A percentile compares a stretch with the other conserved stretches of the same genome.
Conservation (phyloP, 2,329 filamentous ascomycete species). For the Pseudogymnoascus sp. region DNA sequence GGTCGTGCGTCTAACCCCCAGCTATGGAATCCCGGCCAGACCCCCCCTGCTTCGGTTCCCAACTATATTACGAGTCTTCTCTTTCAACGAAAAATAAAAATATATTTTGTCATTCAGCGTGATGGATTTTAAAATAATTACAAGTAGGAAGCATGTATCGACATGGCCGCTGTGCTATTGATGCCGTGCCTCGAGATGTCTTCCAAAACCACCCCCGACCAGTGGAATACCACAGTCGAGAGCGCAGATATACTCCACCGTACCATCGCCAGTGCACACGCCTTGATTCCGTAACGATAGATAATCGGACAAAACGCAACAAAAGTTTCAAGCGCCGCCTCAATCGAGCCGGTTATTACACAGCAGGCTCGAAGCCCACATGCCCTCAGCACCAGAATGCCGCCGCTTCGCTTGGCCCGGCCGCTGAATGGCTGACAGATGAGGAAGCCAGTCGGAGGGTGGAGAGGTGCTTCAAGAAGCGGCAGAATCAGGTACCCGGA, state of each 20-base stretch:
- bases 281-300: background rate
- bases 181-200: constrained; percentile 1
- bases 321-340: background rate
- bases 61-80: background rate
- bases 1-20: background rate
- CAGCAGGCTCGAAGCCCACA: background rate
- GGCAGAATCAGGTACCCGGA: constrained; percentile 33
- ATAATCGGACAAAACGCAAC: background rate
- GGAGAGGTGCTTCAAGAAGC: constrained; percentile 11
- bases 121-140: constrained; percentile 4
- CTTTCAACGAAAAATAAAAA: background rate
- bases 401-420: background rate
- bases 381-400: background rate
- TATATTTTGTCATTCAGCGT: background rate
- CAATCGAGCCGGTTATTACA: background rate
- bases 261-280: background rate
- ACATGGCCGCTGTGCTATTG: constrained; percentile 1
- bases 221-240: background rate
- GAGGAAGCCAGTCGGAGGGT: background rate
- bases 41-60: background rate
- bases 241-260: background rate
- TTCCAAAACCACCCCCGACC: background rate
- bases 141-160: constrained; percentile 5
- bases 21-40: background rate
- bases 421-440: background rate